phyloP scores from a whole-genome alignment of 148 eudicot genomes.

The Spergularia marina region DNA sequence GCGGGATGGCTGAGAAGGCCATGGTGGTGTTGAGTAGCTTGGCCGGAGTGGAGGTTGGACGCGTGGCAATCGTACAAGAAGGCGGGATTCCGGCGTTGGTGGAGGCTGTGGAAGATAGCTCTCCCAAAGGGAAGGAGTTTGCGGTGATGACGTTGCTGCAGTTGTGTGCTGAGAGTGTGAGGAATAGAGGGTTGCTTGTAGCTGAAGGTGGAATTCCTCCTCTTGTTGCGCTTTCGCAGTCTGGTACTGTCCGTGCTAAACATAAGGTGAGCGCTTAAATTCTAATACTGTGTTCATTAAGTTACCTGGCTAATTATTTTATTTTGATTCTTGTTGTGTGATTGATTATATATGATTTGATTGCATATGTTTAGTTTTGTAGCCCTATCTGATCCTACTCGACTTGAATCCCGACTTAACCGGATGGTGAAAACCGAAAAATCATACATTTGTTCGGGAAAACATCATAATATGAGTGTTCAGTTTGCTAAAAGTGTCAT shows the following conservation, averaged over 20 bases:
- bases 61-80: conserved; percentile 62
- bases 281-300: too few species aligned
- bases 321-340: not conserved
- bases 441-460: too few species aligned
- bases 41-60: conserved; percentile 52
- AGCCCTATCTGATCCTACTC: too few species aligned
- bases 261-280: conserved; percentile 55
- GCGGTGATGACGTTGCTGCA: conserved; percentile 72
- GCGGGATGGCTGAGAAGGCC: conserved; percentile 81
- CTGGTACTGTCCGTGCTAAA: conserved; percentile 66
- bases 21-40: conserved; percentile 79
- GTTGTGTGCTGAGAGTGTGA: conserved; percentile 57
- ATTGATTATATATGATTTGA: not conserved
- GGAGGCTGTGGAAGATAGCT: conserved; percentile 75
- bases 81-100: conserved; percentile 77
- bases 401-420: too few species aligned
- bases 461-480: too few species aligned
- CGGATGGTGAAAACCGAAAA: too few species aligned
- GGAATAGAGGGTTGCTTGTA: conserved; percentile 61
- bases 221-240: conserved; percentile 71
- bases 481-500: too few species aligned
- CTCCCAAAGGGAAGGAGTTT: conserved; percentile 79
- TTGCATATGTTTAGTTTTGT: not conserved
- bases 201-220: conserved; percentile 94
- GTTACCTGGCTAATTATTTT: not conserved